Percentiles rank a stretch among this genome's conserved stretches.
Evolutionary conservation across 768 basidiomycete genomes (phyloP).

Genomic region (Vararia minispora): DNA sequence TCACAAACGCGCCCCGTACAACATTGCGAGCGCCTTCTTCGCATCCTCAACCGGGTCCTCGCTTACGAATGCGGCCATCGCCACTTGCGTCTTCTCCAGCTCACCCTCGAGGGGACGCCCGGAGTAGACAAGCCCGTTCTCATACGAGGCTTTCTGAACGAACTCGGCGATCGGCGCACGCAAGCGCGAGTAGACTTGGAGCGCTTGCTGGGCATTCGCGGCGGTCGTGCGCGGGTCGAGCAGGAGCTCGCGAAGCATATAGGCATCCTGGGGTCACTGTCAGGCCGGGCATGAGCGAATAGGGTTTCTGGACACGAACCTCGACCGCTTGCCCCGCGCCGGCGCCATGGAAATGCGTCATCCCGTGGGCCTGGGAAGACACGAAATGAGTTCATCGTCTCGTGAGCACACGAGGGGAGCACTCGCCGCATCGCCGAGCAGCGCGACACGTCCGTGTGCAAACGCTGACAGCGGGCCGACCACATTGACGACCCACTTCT

Average conservation of each 20-base stretch:
- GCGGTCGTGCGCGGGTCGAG: constrained; percentile 26
- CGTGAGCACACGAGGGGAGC: too few species aligned
- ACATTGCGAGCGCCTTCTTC: too few species aligned
- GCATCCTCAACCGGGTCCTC: too few species aligned
- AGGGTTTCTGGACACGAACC: constrained; percentile 17
- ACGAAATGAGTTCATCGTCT: too few species aligned
- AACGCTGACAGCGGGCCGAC: constrained; percentile 40
- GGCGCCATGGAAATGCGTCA: constrained; percentile 32
- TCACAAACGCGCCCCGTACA: too few species aligned
- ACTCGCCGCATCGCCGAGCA: constrained; percentile 31
- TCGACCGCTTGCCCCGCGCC: constrained; percentile 36
- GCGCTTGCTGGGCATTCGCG: constrained; percentile 14
- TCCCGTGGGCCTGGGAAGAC: constrained; percentile 26
- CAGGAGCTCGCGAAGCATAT: constrained; percentile 27
- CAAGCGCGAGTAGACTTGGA: constrained; percentile 21
- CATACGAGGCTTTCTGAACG: constrained; percentile 17
- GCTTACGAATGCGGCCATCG: too few species aligned
- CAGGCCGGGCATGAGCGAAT: neutral
- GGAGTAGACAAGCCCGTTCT: too few species aligned
- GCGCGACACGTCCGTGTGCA: constrained; percentile 38
- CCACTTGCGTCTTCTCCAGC: too few species aligned
- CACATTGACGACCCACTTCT: constrained; percentile 56
- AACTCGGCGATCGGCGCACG: constrained; percentile 20
- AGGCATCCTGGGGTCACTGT: constrained; percentile 28
- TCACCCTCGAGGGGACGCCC: too few species aligned